Percentiles rank a stretch among this genome's conserved stretches.
phyloP scores from a whole-genome alignment of 805 yeast genomes.

The Blastobotrys chiropterorum region DNA sequence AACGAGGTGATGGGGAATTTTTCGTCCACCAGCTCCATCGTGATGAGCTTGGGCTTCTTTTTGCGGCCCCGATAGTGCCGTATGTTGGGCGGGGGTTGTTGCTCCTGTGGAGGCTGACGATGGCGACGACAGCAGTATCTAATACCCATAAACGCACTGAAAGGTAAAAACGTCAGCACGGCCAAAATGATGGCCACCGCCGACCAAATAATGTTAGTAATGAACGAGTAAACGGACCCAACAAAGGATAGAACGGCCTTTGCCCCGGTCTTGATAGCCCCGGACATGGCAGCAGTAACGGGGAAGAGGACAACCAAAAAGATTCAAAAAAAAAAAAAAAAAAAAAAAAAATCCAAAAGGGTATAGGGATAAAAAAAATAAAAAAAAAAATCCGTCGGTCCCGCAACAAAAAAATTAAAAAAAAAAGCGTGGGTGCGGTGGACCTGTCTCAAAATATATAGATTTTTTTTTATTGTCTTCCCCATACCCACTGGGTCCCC shows the following conservation, averaged over 20 bases:
- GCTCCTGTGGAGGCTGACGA: slow-evolving; percentile 19
- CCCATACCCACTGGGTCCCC: not conserved
- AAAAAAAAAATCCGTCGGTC: too few species aligned
- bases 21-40: slow-evolving; percentile 25
- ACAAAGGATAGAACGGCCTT: not conserved
- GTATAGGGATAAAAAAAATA: not conserved
- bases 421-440: too few species aligned
- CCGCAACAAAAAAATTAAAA: too few species aligned
- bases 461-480: not conserved
- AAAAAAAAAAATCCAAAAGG: not conserved
- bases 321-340: not conserved
- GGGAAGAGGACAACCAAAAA: not conserved
- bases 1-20: slow-evolving; percentile 29
- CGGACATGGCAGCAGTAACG: not conserved
- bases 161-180: slow-evolving; percentile 14
- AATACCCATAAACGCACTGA: slow-evolving; percentile 26
- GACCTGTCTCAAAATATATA: not conserved
- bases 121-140: slow-evolving; percentile 27
- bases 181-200: slow-evolving; percentile 14
- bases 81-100: slow-evolving; percentile 7
- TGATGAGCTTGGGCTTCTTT: slow-evolving; percentile 24
- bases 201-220: slow-evolving; percentile 12
- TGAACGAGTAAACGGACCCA: not conserved
- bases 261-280: not conserved
- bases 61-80: slow-evolving; percentile 12